These are phyloP conservation scores for Beauveria medogensis DNA, from an alignment of 2,329 filamentous ascomycete genomes.

Conservation along the genomic window DNA sequence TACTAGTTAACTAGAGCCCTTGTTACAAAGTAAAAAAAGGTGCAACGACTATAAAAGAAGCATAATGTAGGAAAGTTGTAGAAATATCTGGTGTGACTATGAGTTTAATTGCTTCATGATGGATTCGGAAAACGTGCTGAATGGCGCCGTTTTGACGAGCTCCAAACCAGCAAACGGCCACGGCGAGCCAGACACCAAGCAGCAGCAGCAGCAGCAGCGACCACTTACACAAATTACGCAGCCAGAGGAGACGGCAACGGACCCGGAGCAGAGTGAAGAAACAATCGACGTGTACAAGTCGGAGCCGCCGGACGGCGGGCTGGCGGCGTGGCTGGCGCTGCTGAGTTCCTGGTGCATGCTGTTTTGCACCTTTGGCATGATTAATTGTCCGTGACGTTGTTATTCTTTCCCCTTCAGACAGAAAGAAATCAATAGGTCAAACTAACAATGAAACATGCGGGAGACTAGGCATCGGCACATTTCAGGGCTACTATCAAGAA, in stretches of 20 bases:
- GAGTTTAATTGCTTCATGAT: no score
- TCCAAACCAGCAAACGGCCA: no score
- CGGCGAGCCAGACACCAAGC: no score
- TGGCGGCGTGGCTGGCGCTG: conserved; percentile 43
- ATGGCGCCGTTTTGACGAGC: no score
- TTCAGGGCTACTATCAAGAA: conserved; percentile 44
- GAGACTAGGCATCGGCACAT: conserved; percentile 32
- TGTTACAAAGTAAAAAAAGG: neutral
- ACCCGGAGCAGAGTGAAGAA: neutral
- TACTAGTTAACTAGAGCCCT: neutral
- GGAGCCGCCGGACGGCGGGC: conserved; percentile 39
- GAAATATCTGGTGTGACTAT: no score
- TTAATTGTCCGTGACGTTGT: conserved; percentile 16
- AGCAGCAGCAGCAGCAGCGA: no score
- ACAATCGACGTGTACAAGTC: neutral
- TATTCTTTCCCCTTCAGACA: no score
- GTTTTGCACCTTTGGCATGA: conserved; percentile 25
- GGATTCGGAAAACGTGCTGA: no score
- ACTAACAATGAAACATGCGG: neutral
- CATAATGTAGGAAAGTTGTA: neutral
- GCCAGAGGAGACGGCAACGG: no score
- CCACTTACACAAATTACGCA: no score
- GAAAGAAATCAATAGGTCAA: no score
- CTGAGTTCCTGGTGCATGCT: conserved; percentile 24
- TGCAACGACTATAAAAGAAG: neutral